Conservation (phyloP, 371 early-diverging fungal species). For the Circinella minor region DNA sequence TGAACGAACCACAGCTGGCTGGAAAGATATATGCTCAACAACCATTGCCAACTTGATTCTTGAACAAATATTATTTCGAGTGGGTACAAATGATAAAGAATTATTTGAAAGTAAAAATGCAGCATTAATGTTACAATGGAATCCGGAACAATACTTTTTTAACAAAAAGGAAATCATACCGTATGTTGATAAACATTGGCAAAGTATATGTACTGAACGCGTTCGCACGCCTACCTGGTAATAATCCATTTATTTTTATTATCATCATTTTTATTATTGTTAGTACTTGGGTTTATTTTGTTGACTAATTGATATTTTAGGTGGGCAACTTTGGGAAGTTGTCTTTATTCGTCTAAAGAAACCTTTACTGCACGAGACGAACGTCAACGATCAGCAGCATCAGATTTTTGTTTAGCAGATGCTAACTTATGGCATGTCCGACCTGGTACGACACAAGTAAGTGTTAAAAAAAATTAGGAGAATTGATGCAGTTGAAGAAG, state of each 20-base stretch:
- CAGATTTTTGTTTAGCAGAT: conserved; percentile 66
- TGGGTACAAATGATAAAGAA: conserved; percentile 39
- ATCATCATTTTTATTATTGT: too few species aligned
- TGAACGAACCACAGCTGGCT: conserved; percentile 69
- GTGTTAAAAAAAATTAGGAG: not conserved
- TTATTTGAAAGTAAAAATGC: conserved; percentile 59
- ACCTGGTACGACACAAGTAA: conserved; percentile 52
- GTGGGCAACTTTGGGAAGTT: conserved; percentile 73
- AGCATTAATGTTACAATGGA: conserved; percentile 53
- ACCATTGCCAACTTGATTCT: conserved; percentile 69
- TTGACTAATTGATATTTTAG: conserved; percentile 18
- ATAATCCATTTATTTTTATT: not conserved
- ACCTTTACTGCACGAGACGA: conserved; percentile 67
- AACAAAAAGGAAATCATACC: conserved; percentile 73
- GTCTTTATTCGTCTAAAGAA: conserved; percentile 67
- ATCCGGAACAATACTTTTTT: conserved; percentile 64
- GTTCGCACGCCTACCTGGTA: conserved; percentile 69
- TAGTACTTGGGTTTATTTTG: too few species aligned
- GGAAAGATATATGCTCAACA: conserved; percentile 74
- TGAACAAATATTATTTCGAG: conserved; percentile 50
- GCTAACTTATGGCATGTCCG: conserved; percentile 69
- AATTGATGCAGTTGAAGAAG: not conserved
- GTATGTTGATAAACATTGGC: conserved; percentile 73
- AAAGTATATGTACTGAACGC: conserved; percentile 70
- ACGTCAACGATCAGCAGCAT: conserved; percentile 66